Conservation (phyloP, 495 filamentous ascomycete species). For the Paragyromitra xinjiangensis region DNA sequence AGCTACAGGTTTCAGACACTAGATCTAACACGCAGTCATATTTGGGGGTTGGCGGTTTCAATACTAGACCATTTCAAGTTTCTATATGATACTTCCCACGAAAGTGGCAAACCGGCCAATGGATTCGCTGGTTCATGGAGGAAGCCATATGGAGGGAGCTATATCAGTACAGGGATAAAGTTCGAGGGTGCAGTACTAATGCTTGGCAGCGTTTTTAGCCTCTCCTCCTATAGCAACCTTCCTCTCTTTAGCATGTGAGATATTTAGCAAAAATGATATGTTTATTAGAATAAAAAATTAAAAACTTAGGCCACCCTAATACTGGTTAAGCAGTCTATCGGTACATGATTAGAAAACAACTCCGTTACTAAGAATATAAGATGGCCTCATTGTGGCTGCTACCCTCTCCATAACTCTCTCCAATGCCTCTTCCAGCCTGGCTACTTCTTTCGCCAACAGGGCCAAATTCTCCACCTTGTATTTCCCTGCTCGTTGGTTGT, state of each 20-base stretch:
- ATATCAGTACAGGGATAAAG: too few species aligned
- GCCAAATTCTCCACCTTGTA: not conserved
- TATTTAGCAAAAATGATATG: not conserved
- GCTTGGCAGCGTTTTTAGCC: too few species aligned
- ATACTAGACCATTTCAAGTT: too few species aligned
- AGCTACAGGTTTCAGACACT: not conserved
- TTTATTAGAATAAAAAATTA: not conserved
- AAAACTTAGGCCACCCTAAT: not conserved
- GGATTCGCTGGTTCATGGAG: too few species aligned
- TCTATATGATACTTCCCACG: too few species aligned
- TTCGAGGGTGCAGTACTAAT: too few species aligned
- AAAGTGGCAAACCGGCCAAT: too few species aligned
- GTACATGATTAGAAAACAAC: not conserved
- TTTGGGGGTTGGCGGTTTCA: too few species aligned
- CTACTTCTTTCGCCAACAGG: not conserved
- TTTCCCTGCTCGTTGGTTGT: not conserved
- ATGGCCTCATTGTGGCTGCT: not conserved
- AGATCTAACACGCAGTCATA: too few species aligned
- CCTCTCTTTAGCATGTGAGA: too few species aligned
- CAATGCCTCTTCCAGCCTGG: not conserved
- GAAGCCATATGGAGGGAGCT: too few species aligned
- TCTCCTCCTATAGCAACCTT: too few species aligned
- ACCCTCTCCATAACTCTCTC: not conserved
- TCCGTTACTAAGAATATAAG: slow-evolving; percentile 18
- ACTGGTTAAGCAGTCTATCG: not conserved